Base-by-base conservation (phyloP, 139 green algal species). In the Volvox reticuliferus region DNA sequence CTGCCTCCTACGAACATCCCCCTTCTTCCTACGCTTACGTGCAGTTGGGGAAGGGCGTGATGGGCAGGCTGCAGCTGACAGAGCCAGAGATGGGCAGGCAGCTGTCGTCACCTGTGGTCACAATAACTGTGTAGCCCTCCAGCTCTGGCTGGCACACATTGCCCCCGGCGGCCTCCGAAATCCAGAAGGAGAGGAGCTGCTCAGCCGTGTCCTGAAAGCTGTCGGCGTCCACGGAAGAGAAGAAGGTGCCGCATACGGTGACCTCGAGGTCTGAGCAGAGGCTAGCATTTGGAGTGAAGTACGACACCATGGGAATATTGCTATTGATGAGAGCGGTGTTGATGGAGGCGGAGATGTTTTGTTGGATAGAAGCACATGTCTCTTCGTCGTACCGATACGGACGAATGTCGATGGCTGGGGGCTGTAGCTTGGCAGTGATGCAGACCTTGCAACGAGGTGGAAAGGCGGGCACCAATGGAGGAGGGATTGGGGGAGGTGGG, bases 261-360 rank as follows among this genome's bases (percentile, higher is more conserved):
- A 79, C 71, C 26, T 33, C 71, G 21, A 79, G 71, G 26, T 35
- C 71, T n/a, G 24, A 20, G 71, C 71, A 79, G 14, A 36, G 30
- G 71, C 14, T 20, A 20, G 28, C 21, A 79, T 79, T 32, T 2
- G 71, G 26, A 1, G 2, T 30, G 22, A 79, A 79, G 71, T 36
- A 79, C 71, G 71, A 79, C 71, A 79, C 71, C 71, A 79, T 79
- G 71, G 18, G 24, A 30, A 79, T 79, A 35, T 32, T 79, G 71
- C 26, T 36, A 2, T 33, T 36, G 71, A 36, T 32, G 26, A 79
- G 20, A 20, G 22, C 21, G 71, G 71, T 30, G 21, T 79, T 79
- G 21, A 79, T 79, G 71, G 71, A 33, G 21, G 71, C 2, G 14
- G 71, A 79, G 71, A 79, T 79, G 71, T 79, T 79, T 6, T 33